These are phyloP conservation scores for Areca catechu DNA, from an alignment of 176 grass and related monocot species.

Conservation along the genomic window DNA sequence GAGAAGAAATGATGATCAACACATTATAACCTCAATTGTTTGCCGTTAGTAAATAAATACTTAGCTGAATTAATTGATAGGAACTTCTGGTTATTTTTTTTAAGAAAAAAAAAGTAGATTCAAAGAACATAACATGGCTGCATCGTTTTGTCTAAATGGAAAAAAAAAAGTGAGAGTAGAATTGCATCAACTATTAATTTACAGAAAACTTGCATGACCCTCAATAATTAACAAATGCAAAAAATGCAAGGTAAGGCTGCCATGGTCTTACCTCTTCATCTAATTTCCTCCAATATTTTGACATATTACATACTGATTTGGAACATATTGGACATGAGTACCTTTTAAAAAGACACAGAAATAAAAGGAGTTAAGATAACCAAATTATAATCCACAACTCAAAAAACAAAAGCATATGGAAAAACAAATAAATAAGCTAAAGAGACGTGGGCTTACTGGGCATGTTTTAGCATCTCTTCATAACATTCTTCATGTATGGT, in stretches of 20 bases:
- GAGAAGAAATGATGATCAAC: no score
- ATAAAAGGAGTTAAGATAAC: neutral
- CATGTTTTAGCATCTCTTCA: constrained; percentile 59
- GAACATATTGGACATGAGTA: constrained; percentile 91
- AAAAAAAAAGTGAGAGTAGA: no score
- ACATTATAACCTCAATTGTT: no score
- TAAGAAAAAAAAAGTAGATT: no score
- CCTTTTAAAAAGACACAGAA: constrained; percentile 43
- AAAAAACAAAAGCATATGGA: constrained; percentile 3
- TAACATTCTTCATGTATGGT: constrained; percentile 88
- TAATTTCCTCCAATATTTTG: constrained; percentile 41
- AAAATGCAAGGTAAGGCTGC: neutral
- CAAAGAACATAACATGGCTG: no score
- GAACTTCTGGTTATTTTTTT: no score
- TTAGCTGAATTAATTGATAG: no score
- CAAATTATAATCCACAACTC: constrained; percentile 14
- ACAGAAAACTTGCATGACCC: no score
- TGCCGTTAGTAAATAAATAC: no score
- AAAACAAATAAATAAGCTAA: constrained; percentile 4
- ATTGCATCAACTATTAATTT: no score
- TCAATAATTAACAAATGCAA: no score
- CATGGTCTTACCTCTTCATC: constrained; percentile 65
- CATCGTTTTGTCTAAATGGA: no score
- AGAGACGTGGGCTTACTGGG: constrained; percentile 37
- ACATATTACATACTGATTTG: constrained; percentile 57